Evolutionary conservation across 805 yeast species (phyloP), one percentile per base, ranked within the genome.

Genomic region (Candida maris): DNA sequence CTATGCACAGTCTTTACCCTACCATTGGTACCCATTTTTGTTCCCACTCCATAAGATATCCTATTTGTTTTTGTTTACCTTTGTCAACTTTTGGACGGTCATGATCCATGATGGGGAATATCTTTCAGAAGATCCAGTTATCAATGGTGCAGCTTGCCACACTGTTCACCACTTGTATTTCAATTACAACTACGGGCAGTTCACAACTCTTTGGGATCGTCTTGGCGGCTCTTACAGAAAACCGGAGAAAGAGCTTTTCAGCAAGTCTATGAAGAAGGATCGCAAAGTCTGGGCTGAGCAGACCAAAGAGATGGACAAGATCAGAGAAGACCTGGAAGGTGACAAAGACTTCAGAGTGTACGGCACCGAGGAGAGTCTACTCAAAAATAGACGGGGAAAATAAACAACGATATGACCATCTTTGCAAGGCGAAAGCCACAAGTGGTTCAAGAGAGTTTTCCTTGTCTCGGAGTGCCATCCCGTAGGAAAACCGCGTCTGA

Each of bases 31-130:
- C 67, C 97, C 97, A 42, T 77, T 93, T 61, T 41, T 93, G 20
- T 85, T 93, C 79, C 97, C 97, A 29, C 73, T 93, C 50, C 89
- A 93, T 67, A 93, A 89, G 66, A 67, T 85, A 18, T 77, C 85
- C 16, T 93, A 91, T 62, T 71, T 93, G 56, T 50, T 77, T 13
- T 68, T 93, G 46, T 93, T 93, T 69, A 79, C 91, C 0, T 82
- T 88, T 64, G 96, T 93, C 47, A 91, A 93, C 65, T 81, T 91
- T 61, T 93, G 98, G 98, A 86, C 98, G 10, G 95, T 93, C 28
- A 84, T 91, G 93, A 93, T 93, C 57, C 98, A 93, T 64, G 98
- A 93, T 58, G 98, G 98, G 48, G 93, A 89, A 60, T 93, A 88
- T 63, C 62, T 91, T 70, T 84, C 96, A 29, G 84, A 86, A 62